Evolutionary conservation across 2,329 filamentous ascomycete genomes (phyloP), one percentile per base, ranked within the genome.

Genomic region (Fusarium dimerum): DNA sequence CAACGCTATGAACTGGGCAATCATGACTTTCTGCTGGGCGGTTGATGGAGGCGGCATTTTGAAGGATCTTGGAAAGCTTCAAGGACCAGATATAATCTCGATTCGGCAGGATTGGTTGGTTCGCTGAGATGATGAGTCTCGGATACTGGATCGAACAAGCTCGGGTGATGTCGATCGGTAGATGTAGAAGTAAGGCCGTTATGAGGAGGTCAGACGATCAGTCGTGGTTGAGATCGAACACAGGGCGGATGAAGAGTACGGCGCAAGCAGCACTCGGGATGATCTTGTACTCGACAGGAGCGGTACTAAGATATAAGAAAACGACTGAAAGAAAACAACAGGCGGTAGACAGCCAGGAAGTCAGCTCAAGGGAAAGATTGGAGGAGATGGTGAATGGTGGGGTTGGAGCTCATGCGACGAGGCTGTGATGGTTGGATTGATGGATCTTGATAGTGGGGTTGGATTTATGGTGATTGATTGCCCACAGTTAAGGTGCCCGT

Each of bases 1-100:
- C 43, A 75, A 61, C 45, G 66, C 57, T 45, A 74, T 63, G 57
- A 81, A 80, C 63, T 78, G 70, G 45, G 64, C 57, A 54, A 73
- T 65, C 59, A 75, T 52, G 40, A 68, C 63, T 68, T 73, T 77
- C 60, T 78, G 72, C 55, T 73, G 70, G 44, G 72, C 59, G 36
- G 65, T 55, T 38, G 71, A 68, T 42, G 67, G 64, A 32, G 71
- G 70, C 52, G 73, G 67, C 74, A 76, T 74, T 47, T 47, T 65
- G 54, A 46, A 38, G 38, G 44, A 38, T 42, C 7, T 40, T 36
- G 40, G 30, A 15, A 45, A 34, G 10, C 40, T 43, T 9, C 7
- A 12, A 26, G 29, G 26, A 30, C n/a, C 42, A 32, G 34, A 44
- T 18, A 32, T 45, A 44, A 47, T 40, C 26, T 48, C 44, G 16